phyloP scores from a whole-genome alignment of 1,284 basidiomycete genomes.

The Meira nashicola region DNA sequence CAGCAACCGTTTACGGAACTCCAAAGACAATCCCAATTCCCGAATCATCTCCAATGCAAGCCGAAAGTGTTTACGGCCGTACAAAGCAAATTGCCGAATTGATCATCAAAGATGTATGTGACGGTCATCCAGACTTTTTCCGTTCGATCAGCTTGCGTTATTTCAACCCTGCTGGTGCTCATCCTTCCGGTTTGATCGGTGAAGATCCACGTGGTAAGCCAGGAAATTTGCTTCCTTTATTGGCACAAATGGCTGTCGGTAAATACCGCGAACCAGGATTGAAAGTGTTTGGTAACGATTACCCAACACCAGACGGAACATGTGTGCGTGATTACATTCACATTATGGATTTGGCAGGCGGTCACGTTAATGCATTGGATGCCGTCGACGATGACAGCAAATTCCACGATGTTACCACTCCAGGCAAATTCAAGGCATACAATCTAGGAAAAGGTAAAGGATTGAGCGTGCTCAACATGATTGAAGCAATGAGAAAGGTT shows the following conservation, averaged over 20 bases:
- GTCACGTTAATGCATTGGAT: constrained; percentile 86
- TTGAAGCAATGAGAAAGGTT: constrained; percentile 89
- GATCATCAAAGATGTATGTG: constrained; percentile 82
- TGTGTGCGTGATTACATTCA: constrained; percentile 85
- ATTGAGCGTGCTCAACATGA: constrained; percentile 86
- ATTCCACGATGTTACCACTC: constrained; percentile 35
- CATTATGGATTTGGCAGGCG: constrained; percentile 87
- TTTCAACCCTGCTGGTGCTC: constrained; percentile 96
- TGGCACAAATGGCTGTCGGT: constrained; percentile 92
- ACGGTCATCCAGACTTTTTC: constrained; percentile 68
- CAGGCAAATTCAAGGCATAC: constrained; percentile 76
- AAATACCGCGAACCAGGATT: constrained; percentile 74
- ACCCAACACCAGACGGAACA: constrained; percentile 88
- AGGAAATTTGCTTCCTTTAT: constrained; percentile 86
- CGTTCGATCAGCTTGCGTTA: constrained; percentile 80
- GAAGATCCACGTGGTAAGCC: constrained; percentile 94
- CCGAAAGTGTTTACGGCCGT: constrained; percentile 89
- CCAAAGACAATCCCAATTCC: constrained; percentile 90
- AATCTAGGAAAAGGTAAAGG: constrained; percentile 93
- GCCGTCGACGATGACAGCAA: constrained; percentile 63
- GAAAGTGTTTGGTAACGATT: constrained; percentile 96
- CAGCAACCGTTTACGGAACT: constrained; percentile 97
- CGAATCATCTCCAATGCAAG: constrained; percentile 79
- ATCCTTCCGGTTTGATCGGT: constrained; percentile 89
- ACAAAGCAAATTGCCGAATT: constrained; percentile 93